Evolutionary conservation across 106 monocot species (phyloP).

Genomic region (Phalaenopsis equestris): DNA sequence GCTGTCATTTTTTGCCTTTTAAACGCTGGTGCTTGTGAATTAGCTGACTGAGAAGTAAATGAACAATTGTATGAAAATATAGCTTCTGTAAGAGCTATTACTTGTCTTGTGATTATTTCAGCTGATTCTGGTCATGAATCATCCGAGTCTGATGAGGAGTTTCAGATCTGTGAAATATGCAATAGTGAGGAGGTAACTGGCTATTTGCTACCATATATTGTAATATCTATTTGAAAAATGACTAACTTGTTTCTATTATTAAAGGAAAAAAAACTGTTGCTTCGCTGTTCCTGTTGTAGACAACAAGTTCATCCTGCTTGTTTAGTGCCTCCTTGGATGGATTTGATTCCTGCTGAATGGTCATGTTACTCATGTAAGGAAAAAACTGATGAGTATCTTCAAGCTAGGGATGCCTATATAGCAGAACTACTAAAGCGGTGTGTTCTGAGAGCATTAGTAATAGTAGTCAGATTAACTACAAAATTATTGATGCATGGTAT

Average conservation of each 20-base stretch:
- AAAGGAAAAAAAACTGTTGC: constrained; percentile 78
- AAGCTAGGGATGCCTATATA: constrained; percentile 68
- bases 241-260: constrained; percentile 5
- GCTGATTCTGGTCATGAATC: constrained; percentile 79
- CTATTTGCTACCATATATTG: constrained; percentile 11
- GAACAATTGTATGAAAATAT: not conserved
- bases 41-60: not conserved
- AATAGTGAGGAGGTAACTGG: constrained; percentile 73
- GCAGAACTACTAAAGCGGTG: constrained; percentile 77
- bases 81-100: not conserved
- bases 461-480: not conserved
- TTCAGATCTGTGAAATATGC: constrained; percentile 92
- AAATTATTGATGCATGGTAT: not conserved
- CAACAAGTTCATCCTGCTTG: constrained; percentile 76
- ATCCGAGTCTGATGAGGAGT: constrained; percentile 89
- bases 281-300: constrained; percentile 88
- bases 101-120: constrained; percentile 24
- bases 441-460: not conserved
- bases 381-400: constrained; percentile 81
- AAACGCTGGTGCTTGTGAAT: not conserved
- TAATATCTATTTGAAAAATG: constrained; percentile 1
- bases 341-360: constrained; percentile 59
- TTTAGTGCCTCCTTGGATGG: constrained; percentile 72
- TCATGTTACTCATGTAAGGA: constrained; percentile 78
- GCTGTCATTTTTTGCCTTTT: not conserved